Percentiles rank a stretch among this genome's conserved stretches.
Conservation (phyloP, 371 early-diverging fungal genomes). For the Batkoa obscura region DNA sequence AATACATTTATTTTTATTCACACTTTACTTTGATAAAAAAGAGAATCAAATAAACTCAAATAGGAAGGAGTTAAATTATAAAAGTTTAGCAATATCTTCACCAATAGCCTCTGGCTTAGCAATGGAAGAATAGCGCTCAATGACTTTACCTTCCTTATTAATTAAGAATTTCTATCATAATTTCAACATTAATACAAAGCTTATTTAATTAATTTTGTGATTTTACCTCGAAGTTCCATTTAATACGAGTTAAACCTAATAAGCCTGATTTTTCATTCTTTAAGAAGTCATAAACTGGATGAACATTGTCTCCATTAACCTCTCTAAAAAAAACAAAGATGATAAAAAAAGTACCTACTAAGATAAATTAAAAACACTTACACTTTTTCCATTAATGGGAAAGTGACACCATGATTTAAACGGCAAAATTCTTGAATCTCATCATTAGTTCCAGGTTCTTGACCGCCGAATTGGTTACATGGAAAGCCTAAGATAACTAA, state of each 20-base stretch:
- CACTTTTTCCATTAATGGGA: constrained; percentile 65
- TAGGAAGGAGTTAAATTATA: constrained; percentile 3
- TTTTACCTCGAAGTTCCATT: constrained; percentile 53
- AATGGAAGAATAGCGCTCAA: constrained; percentile 36
- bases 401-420: constrained; percentile 45
- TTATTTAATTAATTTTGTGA: not conserved
- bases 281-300: constrained; percentile 53
- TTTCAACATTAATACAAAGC: constrained; percentile 8
- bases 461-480: constrained; percentile 71
- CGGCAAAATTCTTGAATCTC: constrained; percentile 49
- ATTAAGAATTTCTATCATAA: constrained; percentile 39
- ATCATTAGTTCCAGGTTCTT: constrained; percentile 39
- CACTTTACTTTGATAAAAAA: too few species aligned
- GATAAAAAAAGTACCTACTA: not conserved
- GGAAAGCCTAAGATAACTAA: constrained; percentile 67
- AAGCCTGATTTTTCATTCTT: constrained; percentile 28
- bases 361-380: constrained; percentile 9
- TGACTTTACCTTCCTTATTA: constrained; percentile 41
- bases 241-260: constrained; percentile 19
- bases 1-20: too few species aligned
- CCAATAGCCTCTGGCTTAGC: constrained; percentile 29
- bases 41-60: too few species aligned
- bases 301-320: constrained; percentile 59
- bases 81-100: constrained; percentile 26
- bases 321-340: constrained; percentile 16